Base-by-base conservation (phyloP, 805 yeast species). In the Wickerhamiella hasegawae region DNA sequence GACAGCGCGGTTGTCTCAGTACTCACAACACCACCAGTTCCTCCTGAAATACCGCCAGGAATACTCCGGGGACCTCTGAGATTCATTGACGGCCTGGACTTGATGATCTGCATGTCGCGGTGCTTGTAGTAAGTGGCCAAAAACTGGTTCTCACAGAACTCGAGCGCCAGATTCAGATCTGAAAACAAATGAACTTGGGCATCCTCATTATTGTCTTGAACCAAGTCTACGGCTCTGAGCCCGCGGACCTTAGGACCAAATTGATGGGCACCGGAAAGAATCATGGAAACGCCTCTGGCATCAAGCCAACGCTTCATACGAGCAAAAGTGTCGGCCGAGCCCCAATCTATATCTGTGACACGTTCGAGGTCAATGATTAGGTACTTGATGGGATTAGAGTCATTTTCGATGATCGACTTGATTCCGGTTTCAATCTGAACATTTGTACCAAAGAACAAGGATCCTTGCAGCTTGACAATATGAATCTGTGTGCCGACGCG, bases 61-160 rank as follows among this genome's bases (percentile, higher is more conserved):
- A 15, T 6, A 12, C 31, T 14, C 24, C 11, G 10, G 24, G 6
- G 6, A 8, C 24, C 24, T n/a, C n/a, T n/a, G n/a, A n/a, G n/a
- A n/a, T n/a, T n/a, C n/a, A n/a, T n/a, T n/a, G n/a, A n/a, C n/a
- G n/a, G n/a, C n/a, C n/a, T n/a, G 14, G 14, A 8, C 19, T 28
- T 28, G 5, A 14, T 11, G 4, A 18, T n/a, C 14, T 4, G 14
- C 15, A 4, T 38, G 18, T 54, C 55, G 18, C 57, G 46, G 37
- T 60, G 55, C 20, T 43, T 59, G 45, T 66, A 72, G 52, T 76
- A 76, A 20, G 73, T 69, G 34, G 69, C 63, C 47, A 90, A 64
- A 46, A 85, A 83, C 46, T 77, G 76, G 57, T 90, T 87, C 54
- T 90, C 98, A 61, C 96, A 83, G 94, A 94, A 87, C 56, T 90